Evolutionary conservation across 176 grass and related monocot genomes (phyloP), one percentile per base, ranked within the genome.

Genomic region (Eleusine coracana): DNA sequence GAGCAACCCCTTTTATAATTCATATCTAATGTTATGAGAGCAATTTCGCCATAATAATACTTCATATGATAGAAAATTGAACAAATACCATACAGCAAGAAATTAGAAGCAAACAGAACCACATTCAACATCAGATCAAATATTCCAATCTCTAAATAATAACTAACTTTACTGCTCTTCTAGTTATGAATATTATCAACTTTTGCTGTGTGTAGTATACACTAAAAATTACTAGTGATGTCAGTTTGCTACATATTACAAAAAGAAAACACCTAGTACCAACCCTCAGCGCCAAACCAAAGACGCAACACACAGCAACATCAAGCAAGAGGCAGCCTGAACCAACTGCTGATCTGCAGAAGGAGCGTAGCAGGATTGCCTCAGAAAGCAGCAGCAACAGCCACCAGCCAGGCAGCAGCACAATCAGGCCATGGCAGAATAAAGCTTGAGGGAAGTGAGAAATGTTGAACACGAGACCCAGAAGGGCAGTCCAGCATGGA

Each of bases 31-130:
- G n/a, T n/a, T n/a, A n/a, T n/a, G n/a, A n/a, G n/a, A n/a, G n/a
- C n/a, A n/a, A n/a, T n/a, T n/a, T n/a, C n/a, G n/a, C n/a, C n/a
- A n/a, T n/a, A n/a, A n/a, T n/a, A n/a, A n/a, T n/a, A n/a, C n/a
- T n/a, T n/a, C n/a, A n/a, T n/a, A n/a, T n/a, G n/a, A 74, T 12
- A 55, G 0, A 1, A 17, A 55, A 36, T 31, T 31, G 21, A 52
- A 70, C 15, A 73, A 15, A 25, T 42, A 71, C 23, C 13, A 10
- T 70, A 12, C n/a, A 46, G 4, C 15, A 31, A 73, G 51, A 18
- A 51, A 73, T 51, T 50, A 29, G 70, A 73, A 73, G 25, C 70
- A 73, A 71, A 28, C n/a, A 71, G 13, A 46, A 48, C 42, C 12
- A 5, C 68, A 73, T 10, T 51, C 44, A 72, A 51, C 15, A 34